These are phyloP conservation scores for Trypanosoma rangeli DNA, from an alignment of 208 protist species.

Conservation along the genomic window DNA sequence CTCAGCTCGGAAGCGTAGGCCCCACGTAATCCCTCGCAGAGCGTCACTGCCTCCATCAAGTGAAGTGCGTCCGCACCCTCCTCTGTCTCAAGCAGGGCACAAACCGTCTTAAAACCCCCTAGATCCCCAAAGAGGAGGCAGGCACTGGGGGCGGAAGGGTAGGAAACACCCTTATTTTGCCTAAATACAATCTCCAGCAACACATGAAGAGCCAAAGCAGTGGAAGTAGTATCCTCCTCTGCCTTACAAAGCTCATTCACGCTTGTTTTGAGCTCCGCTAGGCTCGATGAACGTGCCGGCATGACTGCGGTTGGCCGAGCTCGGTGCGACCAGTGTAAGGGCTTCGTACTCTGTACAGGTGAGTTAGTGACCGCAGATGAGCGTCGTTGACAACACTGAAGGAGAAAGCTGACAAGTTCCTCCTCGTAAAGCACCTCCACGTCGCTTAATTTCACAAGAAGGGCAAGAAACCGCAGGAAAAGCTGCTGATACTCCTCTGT, in stretches of 20 bases:
- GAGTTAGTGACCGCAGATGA: background rate
- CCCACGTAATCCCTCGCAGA: slow-evolving; percentile 15
- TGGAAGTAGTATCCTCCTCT: slow-evolving; percentile 21
- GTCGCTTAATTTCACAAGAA: slow-evolving; percentile 28
- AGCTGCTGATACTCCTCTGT: slow-evolving; percentile 4
- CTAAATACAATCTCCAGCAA: slow-evolving; percentile 42
- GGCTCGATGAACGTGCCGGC: background rate
- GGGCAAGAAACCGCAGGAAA: slow-evolving; percentile 24
- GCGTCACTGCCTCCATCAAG: slow-evolving; percentile 29
- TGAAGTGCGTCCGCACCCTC: slow-evolving; percentile 28
- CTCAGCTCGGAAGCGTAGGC: slow-evolving; percentile 2
- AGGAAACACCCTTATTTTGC: slow-evolving; percentile 23
- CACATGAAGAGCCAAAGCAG: slow-evolving; percentile 24
- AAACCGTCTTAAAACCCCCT: slow-evolving; percentile 36
- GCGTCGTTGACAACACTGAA: slow-evolving; percentile 7
- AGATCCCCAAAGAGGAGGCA: slow-evolving; percentile 33
- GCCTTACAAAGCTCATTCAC: slow-evolving; percentile 14
- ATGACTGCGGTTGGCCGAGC: background rate
- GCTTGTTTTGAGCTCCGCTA: background rate
- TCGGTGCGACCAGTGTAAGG: slow-evolving; percentile 20
- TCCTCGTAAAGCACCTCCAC: slow-evolving; percentile 14
- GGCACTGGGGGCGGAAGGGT: slow-evolving; percentile 19
- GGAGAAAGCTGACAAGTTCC: slow-evolving; percentile 14
- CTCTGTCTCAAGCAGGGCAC: slow-evolving; percentile 12
- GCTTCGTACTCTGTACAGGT: background rate